These are phyloP conservation scores for Conticribra guillardii DNA, from an alignment of 108 stramenopile genomes.

Conservation along the genomic window DNA sequence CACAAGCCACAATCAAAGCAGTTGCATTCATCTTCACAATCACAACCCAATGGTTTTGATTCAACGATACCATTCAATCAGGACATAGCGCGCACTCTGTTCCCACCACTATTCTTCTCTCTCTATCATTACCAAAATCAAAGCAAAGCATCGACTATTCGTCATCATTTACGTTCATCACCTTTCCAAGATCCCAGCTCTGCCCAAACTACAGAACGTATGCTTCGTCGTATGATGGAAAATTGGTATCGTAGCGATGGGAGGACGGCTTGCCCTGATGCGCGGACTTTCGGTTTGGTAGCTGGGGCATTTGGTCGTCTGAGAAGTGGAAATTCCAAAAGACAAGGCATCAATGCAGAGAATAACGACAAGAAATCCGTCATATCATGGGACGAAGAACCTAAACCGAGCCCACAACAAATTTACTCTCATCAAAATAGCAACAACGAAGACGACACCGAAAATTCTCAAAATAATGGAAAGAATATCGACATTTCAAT, in stretches of 20 bases:
- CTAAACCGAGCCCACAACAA: constrained; percentile 18
- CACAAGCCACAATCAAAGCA: background rate
- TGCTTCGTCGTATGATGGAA: constrained; percentile 60
- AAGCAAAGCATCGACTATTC: background rate
- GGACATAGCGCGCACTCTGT: constrained; percentile 51
- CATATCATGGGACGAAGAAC: constrained; percentile 44
- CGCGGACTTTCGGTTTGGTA: constrained; percentile 39
- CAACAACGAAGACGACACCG: constrained; percentile 3
- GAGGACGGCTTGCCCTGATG: constrained; percentile 52
- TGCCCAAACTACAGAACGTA: constrained; percentile 43
- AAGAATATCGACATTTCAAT: constrained; percentile 7
- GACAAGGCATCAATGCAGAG: background rate
- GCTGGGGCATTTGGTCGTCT: constrained; percentile 50
- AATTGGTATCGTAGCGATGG: constrained; percentile 52
- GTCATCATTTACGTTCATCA: constrained; percentile 37
- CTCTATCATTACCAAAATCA: constrained; percentile 24
- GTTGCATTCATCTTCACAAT: background rate
- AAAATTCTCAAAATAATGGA: background rate
- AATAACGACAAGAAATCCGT: background rate
- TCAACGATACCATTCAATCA: constrained; percentile 38
- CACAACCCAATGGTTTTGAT: constrained; percentile 9
- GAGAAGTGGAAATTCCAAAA: constrained; percentile 8
- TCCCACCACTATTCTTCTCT: constrained; percentile 43
- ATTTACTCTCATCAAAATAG: constrained; percentile 4
- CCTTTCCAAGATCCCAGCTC: constrained; percentile 46